A percentile compares a stretch with the other conserved stretches of the same genome.
phyloP scores from a whole-genome alignment of 352 stramenopile species.

The Globisporangium mamillatum region DNA sequence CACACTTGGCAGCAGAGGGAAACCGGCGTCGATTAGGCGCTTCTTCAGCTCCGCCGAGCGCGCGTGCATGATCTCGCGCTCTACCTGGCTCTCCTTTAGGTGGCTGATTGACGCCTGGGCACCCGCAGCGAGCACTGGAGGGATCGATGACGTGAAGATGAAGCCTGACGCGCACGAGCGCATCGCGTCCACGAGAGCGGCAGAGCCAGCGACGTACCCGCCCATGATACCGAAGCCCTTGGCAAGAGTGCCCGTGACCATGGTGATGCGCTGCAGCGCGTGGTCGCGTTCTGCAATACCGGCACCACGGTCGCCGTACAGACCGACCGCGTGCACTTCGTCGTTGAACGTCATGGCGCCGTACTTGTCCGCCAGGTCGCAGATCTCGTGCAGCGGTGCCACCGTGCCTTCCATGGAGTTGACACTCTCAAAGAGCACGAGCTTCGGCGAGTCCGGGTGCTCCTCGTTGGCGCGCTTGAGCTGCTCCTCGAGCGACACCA shows the following conservation, averaged over 20 bases:
- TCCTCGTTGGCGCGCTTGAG: conserved; percentile 43
- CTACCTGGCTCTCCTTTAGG: conserved; percentile 81
- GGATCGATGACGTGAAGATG: conserved; percentile 91
- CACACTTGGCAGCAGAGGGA: conserved; percentile 83
- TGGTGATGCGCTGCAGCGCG: conserved; percentile 83
- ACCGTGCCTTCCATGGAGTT: conserved; percentile 89
- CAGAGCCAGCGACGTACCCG: conserved; percentile 87
- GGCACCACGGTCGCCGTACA: conserved; percentile 85
- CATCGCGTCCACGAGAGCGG: conserved; percentile 85
- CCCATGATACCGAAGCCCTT: conserved; percentile 92
- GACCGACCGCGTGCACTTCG: conserved; percentile 87
- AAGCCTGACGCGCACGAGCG: conserved; percentile 84
- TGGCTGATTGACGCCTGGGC: conserved; percentile 77
- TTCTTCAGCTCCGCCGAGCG: conserved; percentile 85
- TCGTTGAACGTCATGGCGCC: conserved; percentile 91
- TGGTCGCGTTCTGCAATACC: conserved; percentile 87
- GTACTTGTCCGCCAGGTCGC: conserved; percentile 87
- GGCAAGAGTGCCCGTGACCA: conserved; percentile 88
- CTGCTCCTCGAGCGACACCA: conserved; percentile 74
- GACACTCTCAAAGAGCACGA: conserved; percentile 86
- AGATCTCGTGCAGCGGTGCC: conserved; percentile 82
- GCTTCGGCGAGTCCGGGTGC: conserved; percentile 74
- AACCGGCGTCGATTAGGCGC: conserved; percentile 76
- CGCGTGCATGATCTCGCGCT: conserved; percentile 80
- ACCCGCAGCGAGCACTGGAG: conserved; percentile 80